These are phyloP conservation scores for Penicillium corylophilum DNA, from an alignment of 2,329 filamentous ascomycete species.

Conservation along the genomic window DNA sequence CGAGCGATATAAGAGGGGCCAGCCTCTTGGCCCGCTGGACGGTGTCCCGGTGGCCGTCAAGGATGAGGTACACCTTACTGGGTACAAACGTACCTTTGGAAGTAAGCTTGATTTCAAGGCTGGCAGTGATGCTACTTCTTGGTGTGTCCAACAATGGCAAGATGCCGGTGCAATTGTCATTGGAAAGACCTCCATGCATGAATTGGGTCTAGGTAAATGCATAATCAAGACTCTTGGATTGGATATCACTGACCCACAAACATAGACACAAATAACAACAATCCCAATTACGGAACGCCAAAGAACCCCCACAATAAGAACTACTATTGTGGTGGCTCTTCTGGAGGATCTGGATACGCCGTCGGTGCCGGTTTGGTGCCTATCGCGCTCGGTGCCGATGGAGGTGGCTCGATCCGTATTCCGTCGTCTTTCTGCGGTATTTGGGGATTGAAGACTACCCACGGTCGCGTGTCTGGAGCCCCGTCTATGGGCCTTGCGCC, in stretches of 20 bases:
- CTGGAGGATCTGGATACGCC: constrained; percentile 71
- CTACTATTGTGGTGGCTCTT: constrained; percentile 81
- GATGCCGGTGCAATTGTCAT: constrained; percentile 73
- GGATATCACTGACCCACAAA: not conserved
- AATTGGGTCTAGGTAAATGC: constrained; percentile 65
- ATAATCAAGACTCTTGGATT: not conserved
- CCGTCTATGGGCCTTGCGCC: constrained; percentile 60
- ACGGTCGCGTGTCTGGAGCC: constrained; percentile 63
- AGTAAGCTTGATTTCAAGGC: constrained; percentile 59
- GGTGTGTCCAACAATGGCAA: constrained; percentile 69
- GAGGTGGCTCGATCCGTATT: constrained; percentile 72
- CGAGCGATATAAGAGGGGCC: constrained; percentile 66
- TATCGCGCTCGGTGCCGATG: constrained; percentile 70
- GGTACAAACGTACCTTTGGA: constrained; percentile 67
- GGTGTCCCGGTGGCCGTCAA: constrained; percentile 83
- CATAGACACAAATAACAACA: constrained; percentile 76
- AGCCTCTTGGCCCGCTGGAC: constrained; percentile 68
- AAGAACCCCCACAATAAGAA: constrained; percentile 72
- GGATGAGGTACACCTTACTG: constrained; percentile 72
- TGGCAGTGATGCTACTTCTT: constrained; percentile 57
- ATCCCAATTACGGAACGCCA: constrained; percentile 71
- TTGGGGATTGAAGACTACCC: constrained; percentile 77
- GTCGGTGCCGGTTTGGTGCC: constrained; percentile 70
- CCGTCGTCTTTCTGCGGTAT: constrained; percentile 74
- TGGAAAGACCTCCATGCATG: constrained; percentile 78